Evolutionary conservation across 176 grass and related monocot species (phyloP), one percentile per base, ranked within the genome.

Genomic region (Carex myosuroides): DNA sequence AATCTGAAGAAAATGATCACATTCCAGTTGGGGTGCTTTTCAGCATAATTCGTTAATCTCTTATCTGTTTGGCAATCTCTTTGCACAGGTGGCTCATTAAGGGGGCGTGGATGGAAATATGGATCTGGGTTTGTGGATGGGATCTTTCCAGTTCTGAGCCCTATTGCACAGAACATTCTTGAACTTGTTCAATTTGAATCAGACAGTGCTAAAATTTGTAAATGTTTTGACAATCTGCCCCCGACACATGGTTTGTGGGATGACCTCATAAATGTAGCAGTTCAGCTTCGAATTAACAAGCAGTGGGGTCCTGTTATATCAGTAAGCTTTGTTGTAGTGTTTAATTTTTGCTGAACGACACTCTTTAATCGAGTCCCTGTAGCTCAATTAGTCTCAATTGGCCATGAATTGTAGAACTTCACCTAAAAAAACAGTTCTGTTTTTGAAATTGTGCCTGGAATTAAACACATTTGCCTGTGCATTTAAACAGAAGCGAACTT

Each of bases 91-190:
- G 95, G 90, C 88, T 90, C 86, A 16, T 88, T 94, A 5, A 88
- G 91, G 78, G 90, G 92, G 52, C 85, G 86, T 2, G 95, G 92
- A 3, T 98, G 95, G 92, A 94, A 98, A 80, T 93, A 93, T 13
- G 95, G 95, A 70, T 98, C 90, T 26, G 95, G 92, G 6, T 98
- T 98, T 84, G 90, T 94, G 2, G 92, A 98, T 75, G 92, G 95
- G 32, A 88, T 98, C 6, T 90, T 98, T 86, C 95, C 92, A 24
- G 89, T 98, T 54, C 87, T 98, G 13, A 98, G 90, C 56, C 92
- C 92, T 20, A 93, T 90, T 86, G 92, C 92, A 60, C 89, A 98
- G 21, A 89, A 93, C 22, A 94, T 98, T 69, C 67, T 98, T 71
- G 82, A 88, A 75, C 84, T 91, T 76, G 87, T 94, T 1, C 90